Conservation (phyloP, 2,329 filamentous ascomycete species). For the Curvularia eragrostidis region DNA sequence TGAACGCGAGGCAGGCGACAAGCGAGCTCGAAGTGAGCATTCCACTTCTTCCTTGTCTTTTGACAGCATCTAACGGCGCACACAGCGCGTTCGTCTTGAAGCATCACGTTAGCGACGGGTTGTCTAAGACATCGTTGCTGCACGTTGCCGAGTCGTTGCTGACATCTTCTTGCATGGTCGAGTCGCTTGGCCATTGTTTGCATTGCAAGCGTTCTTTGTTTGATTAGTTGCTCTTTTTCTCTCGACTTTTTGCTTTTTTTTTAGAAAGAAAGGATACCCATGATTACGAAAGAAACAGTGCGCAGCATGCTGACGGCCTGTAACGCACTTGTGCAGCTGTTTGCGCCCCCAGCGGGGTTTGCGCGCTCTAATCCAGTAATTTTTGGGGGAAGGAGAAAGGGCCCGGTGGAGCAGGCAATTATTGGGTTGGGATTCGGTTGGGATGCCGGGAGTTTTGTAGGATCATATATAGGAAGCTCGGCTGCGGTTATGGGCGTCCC, state of each 20-base stretch:
- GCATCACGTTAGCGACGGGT: neutral
- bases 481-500: neutral
- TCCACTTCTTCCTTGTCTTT: constrained; percentile 35
- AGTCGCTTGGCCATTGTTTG: constrained; percentile 17
- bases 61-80: constrained; percentile 35
- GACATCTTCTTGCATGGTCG: constrained; percentile 1
- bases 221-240: constrained; percentile 9
- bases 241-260: constrained; percentile 6
- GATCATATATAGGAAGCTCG: neutral
- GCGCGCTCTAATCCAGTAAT: neutral
- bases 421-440: neutral
- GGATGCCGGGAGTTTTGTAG: neutral
- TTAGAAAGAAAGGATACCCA: constrained; percentile 23
- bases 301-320: constrained; percentile 3
- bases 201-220: constrained; percentile 23
- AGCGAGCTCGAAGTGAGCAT: constrained; percentile 44
- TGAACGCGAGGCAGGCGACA: constrained; percentile 34
- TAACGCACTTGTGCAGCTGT: neutral
- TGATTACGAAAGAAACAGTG: constrained; percentile 14
- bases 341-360: neutral
- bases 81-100: constrained; percentile 27
- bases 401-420: neutral
- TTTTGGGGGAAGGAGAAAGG: neutral
- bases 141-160: neutral
- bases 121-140: neutral